Evolutionary conservation across 345 rosid genomes (phyloP).

Genomic region (Excoecaria cochinchinensis): DNA sequence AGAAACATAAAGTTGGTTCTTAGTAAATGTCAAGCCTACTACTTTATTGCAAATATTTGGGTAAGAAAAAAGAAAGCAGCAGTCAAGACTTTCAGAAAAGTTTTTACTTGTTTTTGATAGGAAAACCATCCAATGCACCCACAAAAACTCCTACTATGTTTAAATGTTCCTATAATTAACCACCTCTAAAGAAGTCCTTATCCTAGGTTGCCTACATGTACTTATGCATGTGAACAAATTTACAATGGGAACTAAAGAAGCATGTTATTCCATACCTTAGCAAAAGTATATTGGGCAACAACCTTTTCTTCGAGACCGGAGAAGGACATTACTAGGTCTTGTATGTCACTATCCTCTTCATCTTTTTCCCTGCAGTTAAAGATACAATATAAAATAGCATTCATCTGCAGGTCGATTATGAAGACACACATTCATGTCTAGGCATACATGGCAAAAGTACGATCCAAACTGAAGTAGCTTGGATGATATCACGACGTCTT

Average conservation of each 20-base stretch:
- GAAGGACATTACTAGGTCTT: slow-evolving; percentile 73
- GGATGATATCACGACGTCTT: neutral
- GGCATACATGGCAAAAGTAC: neutral
- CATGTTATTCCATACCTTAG: slow-evolving; percentile 60
- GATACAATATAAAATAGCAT: slow-evolving; percentile 19
- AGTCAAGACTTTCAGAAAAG: neutral
- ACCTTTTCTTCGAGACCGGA: slow-evolving; percentile 84
- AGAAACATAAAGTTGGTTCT: neutral
- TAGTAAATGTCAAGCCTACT: neutral
- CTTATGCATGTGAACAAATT: neutral
- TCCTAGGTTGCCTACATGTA: neutral
- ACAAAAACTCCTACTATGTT: neutral
- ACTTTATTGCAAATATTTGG: neutral
- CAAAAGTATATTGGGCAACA: slow-evolving; percentile 85
- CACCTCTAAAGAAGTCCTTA: neutral
- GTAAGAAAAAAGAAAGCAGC: neutral
- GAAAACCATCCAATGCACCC: neutral
- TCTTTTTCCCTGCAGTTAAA: slow-evolving; percentile 54
- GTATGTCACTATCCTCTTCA: slow-evolving; percentile 67
- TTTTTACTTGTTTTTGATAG: neutral
- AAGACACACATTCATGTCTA: neutral
- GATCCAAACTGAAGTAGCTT: neutral
- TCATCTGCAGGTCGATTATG: slow-evolving; percentile 16
- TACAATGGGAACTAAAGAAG: neutral
- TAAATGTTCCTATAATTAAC: neutral